These are phyloP conservation scores for Rhizophora apiculata DNA, from an alignment of 345 rosid species.

Conservation along the genomic window DNA sequence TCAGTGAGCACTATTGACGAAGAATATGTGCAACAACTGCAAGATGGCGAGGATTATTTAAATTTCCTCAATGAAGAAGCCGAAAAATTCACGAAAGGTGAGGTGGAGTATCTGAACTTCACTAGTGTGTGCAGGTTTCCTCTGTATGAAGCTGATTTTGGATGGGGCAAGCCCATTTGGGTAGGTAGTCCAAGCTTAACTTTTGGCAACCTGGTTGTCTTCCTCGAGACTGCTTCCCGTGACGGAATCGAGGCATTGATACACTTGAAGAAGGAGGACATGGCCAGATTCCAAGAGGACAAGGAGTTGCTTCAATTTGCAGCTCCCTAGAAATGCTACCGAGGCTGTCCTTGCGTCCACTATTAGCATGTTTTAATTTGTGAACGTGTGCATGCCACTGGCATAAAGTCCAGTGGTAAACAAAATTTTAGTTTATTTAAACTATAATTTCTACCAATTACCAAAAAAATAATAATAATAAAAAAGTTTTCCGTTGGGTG, in stretches of 20 bases:
- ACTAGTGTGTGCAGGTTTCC: conserved; percentile 45
- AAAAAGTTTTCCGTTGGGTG: too few species aligned
- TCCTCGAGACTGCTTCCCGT: conserved; percentile 32
- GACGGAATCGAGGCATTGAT: conserved; percentile 34
- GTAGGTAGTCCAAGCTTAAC: conserved; percentile 6
- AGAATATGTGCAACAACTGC: too few species aligned
- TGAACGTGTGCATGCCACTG: too few species aligned
- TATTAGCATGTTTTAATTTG: too few species aligned
- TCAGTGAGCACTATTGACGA: too few species aligned
- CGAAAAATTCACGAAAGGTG: conserved; percentile 20
- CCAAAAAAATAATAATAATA: too few species aligned
- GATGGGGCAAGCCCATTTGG: conserved; percentile 31
- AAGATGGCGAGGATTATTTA: too few species aligned
- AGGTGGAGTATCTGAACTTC: conserved; percentile 8
- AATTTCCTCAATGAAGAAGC: conserved; percentile 15
- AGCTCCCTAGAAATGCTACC: neutral
- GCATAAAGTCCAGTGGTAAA: too few species aligned
- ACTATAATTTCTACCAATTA: too few species aligned
- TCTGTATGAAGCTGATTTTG: conserved; percentile 44
- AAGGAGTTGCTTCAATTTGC: conserved; percentile 1
- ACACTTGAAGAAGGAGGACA: conserved; percentile 15
- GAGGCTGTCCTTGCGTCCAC: neutral
- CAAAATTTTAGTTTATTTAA: too few species aligned
- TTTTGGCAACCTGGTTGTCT: conserved; percentile 39
- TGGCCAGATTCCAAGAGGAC: conserved; percentile 19